Percentiles rank a stretch among this genome's conserved stretches.
phyloP scores from a whole-genome alignment of 108 stramenopile species.

The Pseudonitzschia multiseries region DNA sequence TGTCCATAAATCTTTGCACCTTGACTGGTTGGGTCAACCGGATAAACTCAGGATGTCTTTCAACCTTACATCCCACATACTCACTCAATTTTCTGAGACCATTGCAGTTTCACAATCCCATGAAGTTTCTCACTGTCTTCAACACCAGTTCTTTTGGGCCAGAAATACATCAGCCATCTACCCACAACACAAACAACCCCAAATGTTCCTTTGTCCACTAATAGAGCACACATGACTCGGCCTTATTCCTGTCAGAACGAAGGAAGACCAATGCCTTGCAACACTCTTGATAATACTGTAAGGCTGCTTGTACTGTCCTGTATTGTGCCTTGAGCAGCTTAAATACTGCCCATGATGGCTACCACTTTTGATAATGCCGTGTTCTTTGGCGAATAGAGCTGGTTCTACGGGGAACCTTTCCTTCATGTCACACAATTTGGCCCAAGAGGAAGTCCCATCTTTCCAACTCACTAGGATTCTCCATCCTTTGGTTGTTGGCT shows the following conservation, averaged over 20 bases:
- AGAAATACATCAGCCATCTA: slow-evolving; percentile 39
- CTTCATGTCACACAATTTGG: too few relatives aligned
- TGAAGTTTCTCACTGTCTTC: slow-evolving; percentile 4
- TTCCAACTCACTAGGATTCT: too few relatives aligned
- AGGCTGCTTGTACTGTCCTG: too few relatives aligned
- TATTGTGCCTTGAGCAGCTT: too few relatives aligned
- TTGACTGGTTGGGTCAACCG: slow-evolving; percentile 50
- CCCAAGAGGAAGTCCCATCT: too few relatives aligned
- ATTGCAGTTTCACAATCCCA: slow-evolving; percentile 28
- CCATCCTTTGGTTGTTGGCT: too few relatives aligned
- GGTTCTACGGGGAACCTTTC: too few relatives aligned
- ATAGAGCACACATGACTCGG: slow-evolving; percentile 36
- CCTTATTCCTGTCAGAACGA: slow-evolving; percentile 6
- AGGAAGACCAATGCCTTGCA: too few relatives aligned
- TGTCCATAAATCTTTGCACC: slow-evolving; percentile 31
- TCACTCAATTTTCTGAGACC: slow-evolving; percentile 34
- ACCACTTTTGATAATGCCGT: too few relatives aligned
- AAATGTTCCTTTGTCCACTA: slow-evolving; percentile 30
- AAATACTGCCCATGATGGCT: too few relatives aligned
- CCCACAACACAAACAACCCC: slow-evolving; percentile 26
- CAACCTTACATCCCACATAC: slow-evolving; percentile 50
- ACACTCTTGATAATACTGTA: too few relatives aligned
- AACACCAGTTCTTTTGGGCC: slow-evolving; percentile 23
- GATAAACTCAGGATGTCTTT: slow-evolving; percentile 4
- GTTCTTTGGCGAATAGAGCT: too few relatives aligned